Evolutionary conservation across 768 basidiomycete genomes (phyloP).

Genomic region (Leccinellum rugosiceps): DNA sequence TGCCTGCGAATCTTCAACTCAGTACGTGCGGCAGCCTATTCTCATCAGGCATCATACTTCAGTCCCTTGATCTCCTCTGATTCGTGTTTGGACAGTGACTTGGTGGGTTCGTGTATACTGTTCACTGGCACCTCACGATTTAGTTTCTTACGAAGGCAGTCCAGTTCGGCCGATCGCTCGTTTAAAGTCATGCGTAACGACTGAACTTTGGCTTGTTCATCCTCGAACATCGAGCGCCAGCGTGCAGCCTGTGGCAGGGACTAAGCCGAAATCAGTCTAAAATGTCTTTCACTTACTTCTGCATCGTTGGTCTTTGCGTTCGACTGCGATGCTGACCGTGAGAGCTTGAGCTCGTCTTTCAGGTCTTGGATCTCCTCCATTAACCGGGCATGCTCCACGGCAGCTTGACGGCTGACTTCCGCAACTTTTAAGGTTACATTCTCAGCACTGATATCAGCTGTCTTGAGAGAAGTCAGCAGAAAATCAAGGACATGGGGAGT

Average conservation of each 20-base stretch:
- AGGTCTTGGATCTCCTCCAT: conserved; percentile 56
- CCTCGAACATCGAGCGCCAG: conserved; percentile 30
- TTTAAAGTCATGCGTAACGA: conserved; percentile 34
- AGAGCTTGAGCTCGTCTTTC: conserved; percentile 44
- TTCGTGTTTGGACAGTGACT: conserved; percentile 50
- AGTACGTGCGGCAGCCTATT: neutral
- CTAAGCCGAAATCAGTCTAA: neutral
- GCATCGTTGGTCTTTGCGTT: conserved; percentile 25
- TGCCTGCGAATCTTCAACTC: conserved; percentile 44
- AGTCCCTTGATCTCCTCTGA: conserved; percentile 73
- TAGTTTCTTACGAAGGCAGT: conserved; percentile 52
- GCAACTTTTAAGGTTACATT: conserved; percentile 45
- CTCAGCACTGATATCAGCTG: conserved; percentile 49
- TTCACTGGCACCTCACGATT: conserved; percentile 56
- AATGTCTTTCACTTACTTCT: conserved; percentile 12
- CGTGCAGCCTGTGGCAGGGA: conserved; percentile 16
- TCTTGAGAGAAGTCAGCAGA: conserved; percentile 19
- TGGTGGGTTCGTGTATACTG: conserved; percentile 30
- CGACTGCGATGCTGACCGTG: conserved; percentile 27
- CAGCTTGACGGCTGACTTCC: conserved; percentile 46
- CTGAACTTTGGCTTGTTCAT: conserved; percentile 30
- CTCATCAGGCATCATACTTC: conserved; percentile 46
- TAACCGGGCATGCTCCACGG: conserved; percentile 50
- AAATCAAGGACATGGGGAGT: neutral
- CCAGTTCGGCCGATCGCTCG: conserved; percentile 49